These are phyloP conservation scores for Xerocomellus amylosporus DNA, from an alignment of 768 basidiomycete species.

Conservation along the genomic window DNA sequence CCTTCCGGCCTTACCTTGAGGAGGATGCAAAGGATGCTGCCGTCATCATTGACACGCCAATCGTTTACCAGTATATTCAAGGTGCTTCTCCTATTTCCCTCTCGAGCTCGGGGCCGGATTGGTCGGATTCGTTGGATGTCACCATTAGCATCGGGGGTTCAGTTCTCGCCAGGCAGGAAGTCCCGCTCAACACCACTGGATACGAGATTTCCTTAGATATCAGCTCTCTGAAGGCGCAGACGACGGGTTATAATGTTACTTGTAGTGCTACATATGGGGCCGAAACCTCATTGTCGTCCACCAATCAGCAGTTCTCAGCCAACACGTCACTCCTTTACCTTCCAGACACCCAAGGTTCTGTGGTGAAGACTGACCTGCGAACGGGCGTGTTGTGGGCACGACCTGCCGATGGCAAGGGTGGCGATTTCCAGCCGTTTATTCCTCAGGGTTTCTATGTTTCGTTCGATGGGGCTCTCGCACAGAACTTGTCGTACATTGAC, in stretches of 20 bases:
- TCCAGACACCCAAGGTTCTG: constrained; percentile 33
- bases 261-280: constrained; percentile 33
- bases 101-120: not conserved
- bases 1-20: constrained; percentile 46
- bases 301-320: constrained; percentile 36
- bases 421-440: constrained; percentile 41
- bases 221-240: constrained; percentile 27
- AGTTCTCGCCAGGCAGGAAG: constrained; percentile 22
- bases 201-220: constrained; percentile 36
- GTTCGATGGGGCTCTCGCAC: constrained; percentile 53
- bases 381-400: constrained; percentile 45
- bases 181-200: constrained; percentile 40
- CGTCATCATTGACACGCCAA: constrained; percentile 39
- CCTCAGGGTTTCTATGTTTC: constrained; percentile 75
- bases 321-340: constrained; percentile 41
- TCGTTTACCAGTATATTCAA: constrained; percentile 36
- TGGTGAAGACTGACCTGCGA: constrained; percentile 48
- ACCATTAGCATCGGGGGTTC: constrained; percentile 31
- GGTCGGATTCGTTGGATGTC: constrained; percentile 16
- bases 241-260: constrained; percentile 30
- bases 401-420: constrained; percentile 24
- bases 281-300: not conserved
- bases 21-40: constrained; percentile 31
- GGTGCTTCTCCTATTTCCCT: constrained; percentile 35
- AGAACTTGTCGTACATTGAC: constrained; percentile 51